Conservation (phyloP, 2,329 filamentous ascomycete genomes). For the Ceratocystis cubensis region DNA sequence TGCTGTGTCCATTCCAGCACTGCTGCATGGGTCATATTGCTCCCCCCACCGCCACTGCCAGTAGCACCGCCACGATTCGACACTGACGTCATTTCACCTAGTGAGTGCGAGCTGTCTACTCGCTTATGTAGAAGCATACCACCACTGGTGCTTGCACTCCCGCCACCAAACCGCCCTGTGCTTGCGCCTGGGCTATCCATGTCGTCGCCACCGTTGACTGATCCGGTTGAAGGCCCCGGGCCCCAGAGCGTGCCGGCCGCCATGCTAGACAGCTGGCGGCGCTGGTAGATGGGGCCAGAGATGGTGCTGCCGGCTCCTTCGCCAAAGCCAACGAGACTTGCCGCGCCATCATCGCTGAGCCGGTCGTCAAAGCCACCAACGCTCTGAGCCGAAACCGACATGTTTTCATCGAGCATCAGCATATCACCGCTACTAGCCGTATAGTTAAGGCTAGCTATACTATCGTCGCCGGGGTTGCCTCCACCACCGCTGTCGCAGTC, state of each 20-base stretch:
- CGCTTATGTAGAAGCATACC: slow-evolving; percentile 13
- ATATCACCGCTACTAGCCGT: slow-evolving; percentile 36
- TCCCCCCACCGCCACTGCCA: not conserved
- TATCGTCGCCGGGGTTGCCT: slow-evolving; percentile 36
- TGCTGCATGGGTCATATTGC: slow-evolving; percentile 14
- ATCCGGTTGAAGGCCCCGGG: slow-evolving; percentile 2
- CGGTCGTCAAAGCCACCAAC: slow-evolving; percentile 50
- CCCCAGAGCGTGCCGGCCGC: slow-evolving; percentile 10
- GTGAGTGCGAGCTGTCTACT: slow-evolving; percentile 16
- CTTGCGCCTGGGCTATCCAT: slow-evolving; percentile 8
- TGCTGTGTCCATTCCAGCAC: slow-evolving; percentile 20
- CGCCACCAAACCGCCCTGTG: not conserved
- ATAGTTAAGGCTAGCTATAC: slow-evolving; percentile 45
- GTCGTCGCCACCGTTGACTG: slow-evolving; percentile 8
- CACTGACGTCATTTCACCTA: slow-evolving; percentile 13
- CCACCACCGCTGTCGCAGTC: slow-evolving; percentile 44
- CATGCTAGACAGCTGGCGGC: slow-evolving; percentile 28
- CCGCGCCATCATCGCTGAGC: slow-evolving; percentile 74
- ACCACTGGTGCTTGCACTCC: not conserved
- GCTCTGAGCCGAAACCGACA: slow-evolving; percentile 38
- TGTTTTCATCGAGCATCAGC: slow-evolving; percentile 33
- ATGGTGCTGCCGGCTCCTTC: slow-evolving; percentile 81
- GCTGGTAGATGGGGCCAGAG: slow-evolving; percentile 60
- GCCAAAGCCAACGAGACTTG: slow-evolving; percentile 79
- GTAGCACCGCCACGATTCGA: not conserved